phyloP scores from a whole-genome alignment of 2,329 filamentous ascomycete species.

The Fusarium euwallaceae region DNA sequence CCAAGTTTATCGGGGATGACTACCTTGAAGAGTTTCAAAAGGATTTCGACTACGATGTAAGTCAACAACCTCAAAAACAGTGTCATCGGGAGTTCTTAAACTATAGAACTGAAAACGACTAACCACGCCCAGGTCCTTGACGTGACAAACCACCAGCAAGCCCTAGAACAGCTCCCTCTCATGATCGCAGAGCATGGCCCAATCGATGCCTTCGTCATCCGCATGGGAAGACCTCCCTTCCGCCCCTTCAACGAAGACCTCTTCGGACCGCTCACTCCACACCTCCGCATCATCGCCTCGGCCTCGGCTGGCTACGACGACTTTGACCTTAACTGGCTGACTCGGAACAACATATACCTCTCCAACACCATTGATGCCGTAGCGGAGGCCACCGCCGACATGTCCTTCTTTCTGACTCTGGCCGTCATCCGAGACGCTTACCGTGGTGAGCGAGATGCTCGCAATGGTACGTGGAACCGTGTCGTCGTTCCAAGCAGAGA shows the following conservation, averaged over 20 bases:
- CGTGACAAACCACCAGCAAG: slow-evolving; percentile 53
- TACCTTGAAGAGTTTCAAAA: slow-evolving; percentile 56
- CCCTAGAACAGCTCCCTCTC: slow-evolving; percentile 52
- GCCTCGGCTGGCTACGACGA: slow-evolving; percentile 63
- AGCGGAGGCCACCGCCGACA: slow-evolving; percentile 65
- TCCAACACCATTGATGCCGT: slow-evolving; percentile 68
- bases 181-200: slow-evolving; percentile 54
- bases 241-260: slow-evolving; percentile 64
- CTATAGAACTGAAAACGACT: not conserved
- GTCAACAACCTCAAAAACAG: not conserved
- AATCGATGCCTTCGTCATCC: slow-evolving; percentile 62
- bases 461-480: slow-evolving; percentile 55
- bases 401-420: slow-evolving; percentile 55
- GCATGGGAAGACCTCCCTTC: slow-evolving; percentile 63
- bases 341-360: slow-evolving; percentile 60
- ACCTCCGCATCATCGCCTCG: slow-evolving; percentile 61
- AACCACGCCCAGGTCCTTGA: slow-evolving; percentile 45
- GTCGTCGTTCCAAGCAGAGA: slow-evolving; percentile 54
- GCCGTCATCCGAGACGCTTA: slow-evolving; percentile 60
- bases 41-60: slow-evolving; percentile 55
- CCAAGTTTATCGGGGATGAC: slow-evolving; percentile 54
- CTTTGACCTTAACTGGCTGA: slow-evolving; percentile 60
- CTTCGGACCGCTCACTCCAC: slow-evolving; percentile 54
- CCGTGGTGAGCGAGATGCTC: slow-evolving; percentile 53
- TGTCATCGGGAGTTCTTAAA: no score